These are phyloP conservation scores for Sequoiadendron giganteum DNA, from an alignment of 75 land plant genomes.

Conservation along the genomic window DNA sequence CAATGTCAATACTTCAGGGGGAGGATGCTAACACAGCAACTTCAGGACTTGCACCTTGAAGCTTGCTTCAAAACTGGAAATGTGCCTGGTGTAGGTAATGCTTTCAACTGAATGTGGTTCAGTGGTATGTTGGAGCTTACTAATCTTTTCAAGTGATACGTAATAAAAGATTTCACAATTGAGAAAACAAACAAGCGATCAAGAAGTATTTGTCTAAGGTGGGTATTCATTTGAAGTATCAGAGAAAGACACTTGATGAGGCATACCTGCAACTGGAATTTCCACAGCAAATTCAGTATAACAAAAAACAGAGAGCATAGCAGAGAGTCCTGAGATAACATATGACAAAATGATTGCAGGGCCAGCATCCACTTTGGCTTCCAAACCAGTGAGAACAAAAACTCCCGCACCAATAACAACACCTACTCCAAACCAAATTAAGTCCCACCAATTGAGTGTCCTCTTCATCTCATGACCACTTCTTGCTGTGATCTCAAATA, in stretches of 20 bases:
- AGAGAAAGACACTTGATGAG: not conserved
- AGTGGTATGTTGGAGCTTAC: too few relatives aligned
- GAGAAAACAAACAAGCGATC: too few relatives aligned
- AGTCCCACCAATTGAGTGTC: slow-evolving; percentile 82
- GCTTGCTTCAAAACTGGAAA: too few relatives aligned
- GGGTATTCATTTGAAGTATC: not conserved
- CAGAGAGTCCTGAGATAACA: slow-evolving; percentile 70
- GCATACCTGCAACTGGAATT: slow-evolving; percentile 78
- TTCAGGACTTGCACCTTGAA: too few relatives aligned
- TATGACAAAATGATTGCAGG: slow-evolving; percentile 76
- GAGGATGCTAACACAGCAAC: too few relatives aligned
- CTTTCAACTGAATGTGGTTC: too few relatives aligned
- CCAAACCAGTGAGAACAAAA: slow-evolving; percentile 86
- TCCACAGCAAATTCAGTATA: slow-evolving; percentile 94
- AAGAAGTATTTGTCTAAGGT: not conserved
- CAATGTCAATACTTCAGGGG: too few relatives aligned
- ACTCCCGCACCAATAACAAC: slow-evolving; percentile 90
- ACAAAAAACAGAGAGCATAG: slow-evolving; percentile 86
- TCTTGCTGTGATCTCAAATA: slow-evolving; percentile 35
- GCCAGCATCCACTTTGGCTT: slow-evolving; percentile 47
- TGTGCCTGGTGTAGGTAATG: too few relatives aligned
- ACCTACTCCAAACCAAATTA: slow-evolving; percentile 81
- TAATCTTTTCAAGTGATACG: too few relatives aligned
- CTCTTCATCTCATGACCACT: slow-evolving; percentile 74
- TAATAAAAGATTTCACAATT: too few relatives aligned